Evolutionary conservation across 305 asterid genomes (phyloP), one percentile per base, ranked within the genome.

Genomic region (Fraxinus ornus): DNA sequence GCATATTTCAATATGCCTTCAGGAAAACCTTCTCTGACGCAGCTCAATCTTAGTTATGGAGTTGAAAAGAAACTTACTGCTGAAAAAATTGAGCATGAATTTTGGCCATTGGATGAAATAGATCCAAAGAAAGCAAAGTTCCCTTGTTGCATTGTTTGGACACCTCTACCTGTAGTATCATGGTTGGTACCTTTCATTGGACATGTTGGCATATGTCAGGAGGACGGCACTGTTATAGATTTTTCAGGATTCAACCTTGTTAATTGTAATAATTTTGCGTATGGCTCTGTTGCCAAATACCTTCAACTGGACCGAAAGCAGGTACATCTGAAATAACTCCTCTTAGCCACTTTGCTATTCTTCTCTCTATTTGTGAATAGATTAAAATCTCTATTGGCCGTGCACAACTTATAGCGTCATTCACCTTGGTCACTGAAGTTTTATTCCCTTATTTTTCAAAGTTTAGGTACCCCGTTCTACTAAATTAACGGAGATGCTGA

Each of bases 161-260:
- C 95, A 13, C 98, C 99, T 47, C 92, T 96, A 71, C 98, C 98
- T 10, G 84, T 96, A 9, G 99, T 96, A 55, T 96, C 99, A 24
- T 96, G 99, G 99, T 87, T 94, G 90, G 98, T 98, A 7, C 99
- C 99, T 76, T 96, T 93, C 87, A 90, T 94, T 2, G 98, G 99
- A 19, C 98, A 96, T 86, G 94, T 94, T 19, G 99, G 98, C 24
- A 84, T 96, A 86, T 91, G 99, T 90, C 86, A 79, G 83, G 98
- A 94, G 88, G 98, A 94, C 2, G 98, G 98, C 10, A 81, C 88
- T 72, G 85, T 93, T 68, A 55, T 96, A 68, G 98, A 92, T 90
- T 96, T 96, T 84, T 84, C 97, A 3, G 99, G 98, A 77, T 92
- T 98, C 75, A 88, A 91, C 86, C 89, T 92, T 28, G 81, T 94